These are phyloP conservation scores for Myrica gale DNA, from an alignment of 306 rosid species.

Conservation along the genomic window DNA sequence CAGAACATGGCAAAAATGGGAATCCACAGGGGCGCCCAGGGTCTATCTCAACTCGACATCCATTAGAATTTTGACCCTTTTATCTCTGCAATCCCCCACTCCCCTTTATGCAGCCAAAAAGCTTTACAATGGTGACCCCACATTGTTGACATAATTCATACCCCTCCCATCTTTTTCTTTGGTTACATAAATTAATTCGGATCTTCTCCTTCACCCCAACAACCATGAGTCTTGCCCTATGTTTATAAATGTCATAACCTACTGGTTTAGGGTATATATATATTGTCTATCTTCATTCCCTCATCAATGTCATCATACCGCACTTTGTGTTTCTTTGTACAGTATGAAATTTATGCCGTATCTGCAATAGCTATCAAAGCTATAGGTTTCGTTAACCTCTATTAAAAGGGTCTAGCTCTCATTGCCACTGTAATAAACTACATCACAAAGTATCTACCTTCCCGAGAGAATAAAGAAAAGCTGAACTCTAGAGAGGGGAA, in stretches of 20 bases:
- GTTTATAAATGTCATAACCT: not conserved
- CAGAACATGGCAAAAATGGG: not conserved
- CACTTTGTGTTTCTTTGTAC: constrained; percentile 4
- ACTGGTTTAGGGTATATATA: not conserved
- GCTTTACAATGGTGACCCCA: constrained; percentile 6
- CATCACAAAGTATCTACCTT: constrained; percentile 4
- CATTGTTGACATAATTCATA: constrained; percentile 8
- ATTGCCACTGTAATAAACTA: not conserved
- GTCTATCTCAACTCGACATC: not conserved
- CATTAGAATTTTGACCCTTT: constrained; percentile 2
- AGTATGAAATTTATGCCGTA: not conserved
- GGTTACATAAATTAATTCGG: not conserved
- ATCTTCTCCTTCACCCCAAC: constrained; percentile 29
- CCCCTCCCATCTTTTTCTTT: not conserved
- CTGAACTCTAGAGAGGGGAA: constrained; percentile 18
- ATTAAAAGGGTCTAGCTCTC: not conserved
- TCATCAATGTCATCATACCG: not conserved
- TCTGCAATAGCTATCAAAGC: not conserved
- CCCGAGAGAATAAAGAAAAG: not conserved
- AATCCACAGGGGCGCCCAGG: not conserved
- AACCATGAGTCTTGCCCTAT: not conserved
- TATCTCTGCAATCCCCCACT: not conserved
- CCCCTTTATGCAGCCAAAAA: constrained; percentile 1
- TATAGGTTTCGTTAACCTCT: not conserved
- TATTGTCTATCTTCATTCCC: not conserved